A percentile compares a stretch with the other conserved stretches of the same genome.
Evolutionary conservation across 2,329 filamentous ascomycete genomes (phyloP).

Genomic region (Hymenoscyphus fructigenus): DNA sequence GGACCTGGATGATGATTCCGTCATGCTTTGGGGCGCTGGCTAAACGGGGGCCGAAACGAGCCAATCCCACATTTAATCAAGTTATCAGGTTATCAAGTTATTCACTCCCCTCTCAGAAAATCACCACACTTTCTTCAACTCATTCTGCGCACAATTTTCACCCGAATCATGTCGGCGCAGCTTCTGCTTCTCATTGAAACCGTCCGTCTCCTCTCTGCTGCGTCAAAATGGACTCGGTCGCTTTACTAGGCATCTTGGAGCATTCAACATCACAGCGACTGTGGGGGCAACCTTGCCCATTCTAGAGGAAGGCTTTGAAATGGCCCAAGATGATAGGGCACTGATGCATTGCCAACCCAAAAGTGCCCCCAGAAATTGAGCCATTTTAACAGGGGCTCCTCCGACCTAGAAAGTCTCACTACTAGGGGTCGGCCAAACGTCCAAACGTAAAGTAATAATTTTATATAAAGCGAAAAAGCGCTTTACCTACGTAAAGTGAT

Average conservation of each 20-base stretch:
- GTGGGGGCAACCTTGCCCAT: neutral
- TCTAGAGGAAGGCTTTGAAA: constrained; percentile 4
- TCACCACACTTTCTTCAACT: no score
- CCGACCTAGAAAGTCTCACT: constrained; percentile 5
- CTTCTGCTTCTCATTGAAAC: neutral
- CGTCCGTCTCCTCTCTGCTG: neutral
- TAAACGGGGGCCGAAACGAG: neutral
- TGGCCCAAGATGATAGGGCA: constrained; percentile 9
- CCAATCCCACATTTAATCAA: constrained; percentile 2
- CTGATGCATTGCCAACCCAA: neutral
- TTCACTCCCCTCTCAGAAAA: no score
- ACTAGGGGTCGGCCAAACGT: no score
- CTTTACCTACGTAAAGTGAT: no score
- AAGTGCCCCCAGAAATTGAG: neutral
- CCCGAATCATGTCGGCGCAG: neutral
- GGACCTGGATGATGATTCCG: neutral
- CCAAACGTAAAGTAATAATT: no score
- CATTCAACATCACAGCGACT: neutral
- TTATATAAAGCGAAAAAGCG: no score
- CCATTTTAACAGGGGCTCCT: neutral
- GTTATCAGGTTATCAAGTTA: no score
- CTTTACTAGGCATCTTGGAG: neutral
- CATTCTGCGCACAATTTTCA: neutral
- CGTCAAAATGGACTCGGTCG: neutral
- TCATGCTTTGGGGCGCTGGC: neutral